phyloP scores from a whole-genome alignment of 805 yeast genomes.

The Myxozyma melibiosi region DNA sequence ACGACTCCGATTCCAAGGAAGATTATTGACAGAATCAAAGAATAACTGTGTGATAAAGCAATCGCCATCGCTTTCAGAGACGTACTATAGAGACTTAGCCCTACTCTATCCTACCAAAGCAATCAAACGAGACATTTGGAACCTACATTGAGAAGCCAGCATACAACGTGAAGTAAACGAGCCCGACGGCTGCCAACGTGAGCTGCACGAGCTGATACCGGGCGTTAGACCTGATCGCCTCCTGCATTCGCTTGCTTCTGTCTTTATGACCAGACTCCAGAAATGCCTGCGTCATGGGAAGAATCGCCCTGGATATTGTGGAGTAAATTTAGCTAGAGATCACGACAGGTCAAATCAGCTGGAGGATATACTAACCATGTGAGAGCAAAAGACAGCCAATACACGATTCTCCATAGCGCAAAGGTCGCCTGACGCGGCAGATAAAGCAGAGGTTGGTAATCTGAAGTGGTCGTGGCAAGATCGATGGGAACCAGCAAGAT shows the following conservation, averaged over 20 bases:
- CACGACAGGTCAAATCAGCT: background rate
- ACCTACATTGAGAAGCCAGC: constrained; percentile 53
- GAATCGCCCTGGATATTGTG: constrained; percentile 42
- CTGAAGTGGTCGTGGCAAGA: constrained; percentile 57
- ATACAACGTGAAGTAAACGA: constrained; percentile 60
- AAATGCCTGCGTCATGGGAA: constrained; percentile 75
- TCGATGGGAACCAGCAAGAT: constrained; percentile 76
- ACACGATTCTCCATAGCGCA: constrained; percentile 70
- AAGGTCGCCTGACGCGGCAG: constrained; percentile 53
- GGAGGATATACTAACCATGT: constrained; percentile 56
- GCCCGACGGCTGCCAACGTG: constrained; percentile 54
- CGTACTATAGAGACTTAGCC: constrained; percentile 29
- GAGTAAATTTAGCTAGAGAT: background rate
- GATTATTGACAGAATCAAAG: constrained; percentile 76
- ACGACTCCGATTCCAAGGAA: constrained; percentile 81
- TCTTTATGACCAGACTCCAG: constrained; percentile 69
- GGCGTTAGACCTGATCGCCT: constrained; percentile 59
- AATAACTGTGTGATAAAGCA: constrained; percentile 75
- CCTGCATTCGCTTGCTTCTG: constrained; percentile 50
- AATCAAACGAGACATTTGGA: background rate
- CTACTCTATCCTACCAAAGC: background rate
- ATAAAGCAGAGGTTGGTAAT: constrained; percentile 49
- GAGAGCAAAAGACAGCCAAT: constrained; percentile 77
- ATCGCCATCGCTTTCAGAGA: constrained; percentile 68
- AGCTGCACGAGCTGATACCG: constrained; percentile 63